Percentiles rank a stretch among this genome's conserved stretches.
These are phyloP conservation scores for Aegle marmelos DNA, from an alignment of 345 rosid genomes.

Conservation along the genomic window DNA sequence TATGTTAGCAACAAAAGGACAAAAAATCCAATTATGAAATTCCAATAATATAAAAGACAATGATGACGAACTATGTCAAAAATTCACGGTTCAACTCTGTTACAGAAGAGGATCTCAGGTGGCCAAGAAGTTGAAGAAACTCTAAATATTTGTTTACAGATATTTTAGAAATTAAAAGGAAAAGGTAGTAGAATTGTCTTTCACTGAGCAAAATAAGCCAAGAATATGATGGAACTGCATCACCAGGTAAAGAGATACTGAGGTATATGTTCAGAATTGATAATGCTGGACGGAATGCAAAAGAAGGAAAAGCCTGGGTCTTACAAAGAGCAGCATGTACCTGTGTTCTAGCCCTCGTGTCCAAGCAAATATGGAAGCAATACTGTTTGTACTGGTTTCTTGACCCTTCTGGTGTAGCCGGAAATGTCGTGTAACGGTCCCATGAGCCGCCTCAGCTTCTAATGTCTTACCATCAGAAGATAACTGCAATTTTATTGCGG, in stretches of 20 bases:
- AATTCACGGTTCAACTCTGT: neutral
- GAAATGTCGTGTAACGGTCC: conserved; percentile 95
- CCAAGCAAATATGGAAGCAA: conserved; percentile 98
- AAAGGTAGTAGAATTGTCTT: neutral
- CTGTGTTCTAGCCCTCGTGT: conserved; percentile 90
- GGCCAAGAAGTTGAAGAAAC: neutral
- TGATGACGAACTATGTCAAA: neutral
- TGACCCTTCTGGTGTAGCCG: conserved; percentile 86
- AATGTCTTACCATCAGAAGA: conserved; percentile 93
- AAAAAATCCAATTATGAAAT: neutral
- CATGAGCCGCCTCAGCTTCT: conserved; percentile 99
- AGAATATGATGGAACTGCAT: neutral
- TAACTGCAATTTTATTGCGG: conserved; percentile 44
- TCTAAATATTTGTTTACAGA: neutral
- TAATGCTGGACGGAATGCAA: neutral
- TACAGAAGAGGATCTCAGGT: neutral
- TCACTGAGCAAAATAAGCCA: neutral
- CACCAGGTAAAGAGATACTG: neutral
- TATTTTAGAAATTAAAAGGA: neutral
- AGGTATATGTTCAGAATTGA: neutral
- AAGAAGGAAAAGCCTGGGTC: neutral
- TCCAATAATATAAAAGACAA: neutral
- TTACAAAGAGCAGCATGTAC: conserved; percentile 33
- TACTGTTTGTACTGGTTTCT: conserved; percentile 98
- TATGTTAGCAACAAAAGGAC: neutral